Evolutionary conservation across 192 early-diverging fungal species (phyloP).

Genomic region (Coemansia sp.): DNA sequence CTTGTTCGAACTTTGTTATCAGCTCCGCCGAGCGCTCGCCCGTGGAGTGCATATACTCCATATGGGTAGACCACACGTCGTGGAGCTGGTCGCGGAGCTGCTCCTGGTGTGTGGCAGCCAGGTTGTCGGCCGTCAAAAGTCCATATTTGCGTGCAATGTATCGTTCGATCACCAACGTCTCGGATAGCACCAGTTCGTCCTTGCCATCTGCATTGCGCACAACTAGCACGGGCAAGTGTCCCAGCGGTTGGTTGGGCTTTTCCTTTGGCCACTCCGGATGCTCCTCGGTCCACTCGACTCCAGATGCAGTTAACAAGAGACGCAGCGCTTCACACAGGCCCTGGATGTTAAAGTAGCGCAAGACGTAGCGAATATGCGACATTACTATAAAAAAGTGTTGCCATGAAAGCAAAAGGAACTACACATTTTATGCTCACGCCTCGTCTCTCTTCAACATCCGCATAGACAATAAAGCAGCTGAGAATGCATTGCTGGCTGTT

Average conservation of each 20-base stretch:
- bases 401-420: background rate
- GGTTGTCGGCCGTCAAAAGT: constrained; percentile 25
- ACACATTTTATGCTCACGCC: background rate
- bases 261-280: constrained; percentile 34
- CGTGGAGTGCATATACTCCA: background rate
- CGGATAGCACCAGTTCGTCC: constrained; percentile 30
- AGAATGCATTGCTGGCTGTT: background rate
- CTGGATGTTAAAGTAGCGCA: constrained; percentile 34
- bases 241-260: constrained; percentile 35
- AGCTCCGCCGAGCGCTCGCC: background rate
- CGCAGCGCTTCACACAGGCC: constrained; percentile 30
- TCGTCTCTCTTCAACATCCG: background rate
- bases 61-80: constrained; percentile 8
- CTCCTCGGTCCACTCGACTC: constrained; percentile 38
- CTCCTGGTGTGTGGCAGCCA: constrained; percentile 31
- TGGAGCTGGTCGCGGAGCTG: constrained; percentile 18
- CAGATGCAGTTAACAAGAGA: constrained; percentile 38
- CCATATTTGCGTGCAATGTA: constrained; percentile 54
- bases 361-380: constrained; percentile 12
- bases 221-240: constrained; percentile 36
- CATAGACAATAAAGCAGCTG: background rate
- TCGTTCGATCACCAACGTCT: constrained; percentile 55
- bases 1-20: background rate
- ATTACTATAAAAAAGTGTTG: background rate
- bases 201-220: constrained; percentile 18